Base-by-base conservation (phyloP, 306 rosid species). In the Gastrolobium villosum region DNA sequence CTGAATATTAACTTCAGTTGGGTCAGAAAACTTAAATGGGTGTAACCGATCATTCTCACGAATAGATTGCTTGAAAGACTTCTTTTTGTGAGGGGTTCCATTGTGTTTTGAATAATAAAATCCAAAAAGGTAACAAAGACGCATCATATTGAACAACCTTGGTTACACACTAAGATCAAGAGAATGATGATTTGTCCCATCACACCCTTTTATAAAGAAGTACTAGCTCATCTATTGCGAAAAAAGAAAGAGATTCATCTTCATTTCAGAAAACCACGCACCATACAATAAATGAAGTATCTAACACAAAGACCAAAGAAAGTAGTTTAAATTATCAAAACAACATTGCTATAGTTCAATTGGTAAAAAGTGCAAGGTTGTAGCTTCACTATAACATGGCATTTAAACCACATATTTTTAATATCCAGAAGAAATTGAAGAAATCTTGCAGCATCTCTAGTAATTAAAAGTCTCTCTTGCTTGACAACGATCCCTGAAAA, bases 231-330 rank as follows among this genome's bases (percentile, higher is more conserved):
- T 52, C 32, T 82, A 5, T 35, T 72, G 79, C 68, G 34, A 71
- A 67, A n/a, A n/a, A 60, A 65, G 62, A 81, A 85, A 20, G 26
- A 20, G 79, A 86, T 68, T 81, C 83, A 75, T 82, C 77, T 78
- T 79, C 86, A 85, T 78, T 82, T 70, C 80, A 84, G 75, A 83
- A 83, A 87, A 83, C 74, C 81, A 78, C 11, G 81, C 84, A 64
- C 76, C 82, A 65, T 88, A 89, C 93, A 88, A 20, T 43, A 86
- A 75, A 56, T 74, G 87, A 77, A 85, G 76, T 76, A 82, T 66
- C 86, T 70, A 75, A 84, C 71, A 79, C 87, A 87, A 73, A 73
- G 65, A 76, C 72, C 44, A 57, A 74, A 79, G 65, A 69, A 48
- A 69, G 61, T 76, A 81, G 52, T 56, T 65, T 46, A 79, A 79